Conservation (phyloP, 1,284 basidiomycete genomes). For the Anthracocystis panici-leucophaei region DNA sequence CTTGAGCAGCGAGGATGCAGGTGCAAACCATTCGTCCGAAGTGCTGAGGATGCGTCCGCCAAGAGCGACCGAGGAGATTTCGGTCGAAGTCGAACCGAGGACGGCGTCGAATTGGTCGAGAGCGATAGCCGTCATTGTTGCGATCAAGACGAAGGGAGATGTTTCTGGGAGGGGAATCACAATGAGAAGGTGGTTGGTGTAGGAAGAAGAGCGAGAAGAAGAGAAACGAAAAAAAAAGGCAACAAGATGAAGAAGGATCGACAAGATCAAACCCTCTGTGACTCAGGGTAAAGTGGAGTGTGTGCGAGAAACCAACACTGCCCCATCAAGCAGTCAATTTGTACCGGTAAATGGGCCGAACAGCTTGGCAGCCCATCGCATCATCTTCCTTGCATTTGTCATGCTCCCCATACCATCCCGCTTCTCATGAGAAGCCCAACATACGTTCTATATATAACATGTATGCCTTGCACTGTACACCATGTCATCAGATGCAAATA, state of each 20-base stretch:
- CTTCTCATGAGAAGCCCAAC: neutral
- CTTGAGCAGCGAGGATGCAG: conserved; percentile 84
- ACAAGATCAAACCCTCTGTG: neutral
- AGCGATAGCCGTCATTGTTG: conserved; percentile 40
- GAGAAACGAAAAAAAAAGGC: neutral
- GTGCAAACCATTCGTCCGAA: conserved; percentile 96
- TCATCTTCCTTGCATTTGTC: neutral
- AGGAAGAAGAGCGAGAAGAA: conserved; percentile 2
- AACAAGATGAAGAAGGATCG: neutral
- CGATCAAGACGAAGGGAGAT: neutral
- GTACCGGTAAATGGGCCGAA: conserved; percentile 3
- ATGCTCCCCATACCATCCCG: too few species aligned
- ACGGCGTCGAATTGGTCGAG: conserved; percentile 45
- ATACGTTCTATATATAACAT: neutral
- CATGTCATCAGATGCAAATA: too few species aligned
- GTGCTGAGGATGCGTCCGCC: conserved; percentile 81
- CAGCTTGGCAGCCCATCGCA: neutral
- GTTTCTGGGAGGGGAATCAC: neutral
- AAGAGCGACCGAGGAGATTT: conserved; percentile 87
- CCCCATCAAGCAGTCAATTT: neutral
- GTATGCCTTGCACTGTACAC: too few species aligned
- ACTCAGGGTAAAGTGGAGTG: neutral
- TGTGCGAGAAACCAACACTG: neutral
- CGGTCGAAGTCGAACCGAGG: conserved; percentile 70
- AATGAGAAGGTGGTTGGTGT: neutral